These are phyloP conservation scores for Aspergillus incahuasiensis DNA, from an alignment of 495 filamentous ascomycete genomes.

Conservation along the genomic window DNA sequence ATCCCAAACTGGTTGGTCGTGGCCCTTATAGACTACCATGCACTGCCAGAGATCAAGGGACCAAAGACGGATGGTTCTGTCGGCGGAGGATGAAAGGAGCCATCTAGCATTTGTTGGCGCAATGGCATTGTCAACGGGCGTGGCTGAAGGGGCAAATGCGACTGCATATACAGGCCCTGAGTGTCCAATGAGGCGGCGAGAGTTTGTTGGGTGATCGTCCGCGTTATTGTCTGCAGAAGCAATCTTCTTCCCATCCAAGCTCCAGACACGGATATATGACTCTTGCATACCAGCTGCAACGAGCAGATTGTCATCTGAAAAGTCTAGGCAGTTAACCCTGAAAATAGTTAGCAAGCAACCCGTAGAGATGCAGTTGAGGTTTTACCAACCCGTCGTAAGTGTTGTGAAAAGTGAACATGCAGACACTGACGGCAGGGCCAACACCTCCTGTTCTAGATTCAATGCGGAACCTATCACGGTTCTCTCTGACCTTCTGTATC, in stretches of 20 bases:
- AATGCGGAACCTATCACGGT: conserved; percentile 82
- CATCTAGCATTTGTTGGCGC: conserved; percentile 63
- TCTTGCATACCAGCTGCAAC: conserved; percentile 84
- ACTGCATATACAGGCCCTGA: conserved; percentile 83
- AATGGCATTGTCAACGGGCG: conserved; percentile 41
- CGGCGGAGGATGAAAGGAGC: conserved; percentile 81
- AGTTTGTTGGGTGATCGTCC: conserved; percentile 51
- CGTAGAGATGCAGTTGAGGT: neutral
- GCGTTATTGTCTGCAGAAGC: conserved; percentile 40
- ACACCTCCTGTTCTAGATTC: conserved; percentile 74
- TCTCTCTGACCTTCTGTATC: conserved; percentile 89
- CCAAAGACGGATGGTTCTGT: conserved; percentile 87
- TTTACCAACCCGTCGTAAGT: conserved; percentile 72
- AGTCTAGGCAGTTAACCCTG: conserved; percentile 87
- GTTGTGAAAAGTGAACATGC: conserved; percentile 98
- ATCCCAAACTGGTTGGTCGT: conserved; percentile 83
- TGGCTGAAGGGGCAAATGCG: conserved; percentile 79
- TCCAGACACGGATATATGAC: conserved; percentile 94
- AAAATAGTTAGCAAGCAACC: conserved; percentile 20
- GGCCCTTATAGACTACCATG: conserved; percentile 87
- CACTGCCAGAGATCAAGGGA: conserved; percentile 84
- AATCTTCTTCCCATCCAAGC: conserved; percentile 69
- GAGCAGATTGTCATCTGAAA: conserved; percentile 81
- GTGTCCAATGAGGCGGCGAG: conserved; percentile 85
- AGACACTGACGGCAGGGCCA: conserved; percentile 74